Conservation (phyloP, 2,329 filamentous ascomycete species). For the Fusarium sp. region DNA sequence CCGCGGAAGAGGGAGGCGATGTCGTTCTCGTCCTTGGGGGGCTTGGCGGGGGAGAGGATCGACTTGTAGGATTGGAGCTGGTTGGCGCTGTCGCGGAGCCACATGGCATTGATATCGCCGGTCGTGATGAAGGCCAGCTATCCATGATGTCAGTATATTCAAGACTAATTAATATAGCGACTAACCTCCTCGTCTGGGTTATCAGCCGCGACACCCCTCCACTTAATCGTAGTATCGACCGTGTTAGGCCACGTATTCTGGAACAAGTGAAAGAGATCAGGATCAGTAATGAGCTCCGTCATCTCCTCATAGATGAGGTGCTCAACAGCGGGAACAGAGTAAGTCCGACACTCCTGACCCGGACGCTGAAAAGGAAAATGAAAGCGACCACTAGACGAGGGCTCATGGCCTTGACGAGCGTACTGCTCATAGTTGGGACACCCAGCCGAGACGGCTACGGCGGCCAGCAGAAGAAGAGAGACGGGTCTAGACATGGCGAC, state of each 20-base stretch:
- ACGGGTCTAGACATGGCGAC: constrained; percentile 18
- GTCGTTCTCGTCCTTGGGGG: constrained; percentile 59
- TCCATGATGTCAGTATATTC: constrained; percentile 2
- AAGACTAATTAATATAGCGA: neutral
- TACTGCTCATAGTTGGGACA: constrained; percentile 53
- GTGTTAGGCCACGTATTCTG: constrained; percentile 81
- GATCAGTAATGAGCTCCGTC: constrained; percentile 77
- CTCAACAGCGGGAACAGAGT: constrained; percentile 82
- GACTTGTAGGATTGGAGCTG: constrained; percentile 81
- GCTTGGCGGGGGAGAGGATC: constrained; percentile 64
- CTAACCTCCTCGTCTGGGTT: constrained; percentile 68
- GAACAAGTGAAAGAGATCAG: constrained; percentile 79
- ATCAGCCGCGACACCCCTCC: constrained; percentile 71
- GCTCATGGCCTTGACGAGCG: constrained; percentile 65
- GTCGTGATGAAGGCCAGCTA: constrained; percentile 84
- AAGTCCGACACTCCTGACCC: constrained; percentile 80
- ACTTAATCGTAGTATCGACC: constrained; percentile 78
- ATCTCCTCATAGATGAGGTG: constrained; percentile 75
- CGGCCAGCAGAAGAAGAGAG: constrained; percentile 11
- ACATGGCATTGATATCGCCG: constrained; percentile 92
- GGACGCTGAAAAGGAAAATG: constrained; percentile 86
- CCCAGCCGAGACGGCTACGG: constrained; percentile 39
- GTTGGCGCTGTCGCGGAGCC: constrained; percentile 89
- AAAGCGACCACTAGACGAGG: constrained; percentile 81
- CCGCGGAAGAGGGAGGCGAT: constrained; percentile 78